phyloP scores from a whole-genome alignment of 768 basidiomycete species.

The Hericium coralloides region DNA sequence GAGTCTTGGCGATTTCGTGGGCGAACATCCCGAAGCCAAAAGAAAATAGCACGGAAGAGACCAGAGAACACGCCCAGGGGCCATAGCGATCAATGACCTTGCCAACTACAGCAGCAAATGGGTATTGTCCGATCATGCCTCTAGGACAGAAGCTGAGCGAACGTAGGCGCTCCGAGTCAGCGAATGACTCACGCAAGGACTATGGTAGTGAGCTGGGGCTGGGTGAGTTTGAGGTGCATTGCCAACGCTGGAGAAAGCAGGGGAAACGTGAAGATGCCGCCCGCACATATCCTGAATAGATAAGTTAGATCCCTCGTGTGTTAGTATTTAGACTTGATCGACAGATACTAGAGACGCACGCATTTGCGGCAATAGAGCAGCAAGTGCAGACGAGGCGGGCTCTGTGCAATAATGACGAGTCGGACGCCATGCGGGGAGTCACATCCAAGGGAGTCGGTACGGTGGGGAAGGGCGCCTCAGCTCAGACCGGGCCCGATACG shows the following conservation, averaged over 20 bases:
- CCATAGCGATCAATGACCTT: constrained; percentile 60
- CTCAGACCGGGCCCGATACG: too few species aligned
- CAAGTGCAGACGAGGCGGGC: constrained; percentile 29
- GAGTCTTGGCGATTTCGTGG: constrained; percentile 39
- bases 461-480: too few species aligned
- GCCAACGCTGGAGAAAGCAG: constrained; percentile 59
- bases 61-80: constrained; percentile 56
- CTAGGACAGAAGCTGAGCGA: constrained; percentile 25
- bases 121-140: constrained; percentile 80
- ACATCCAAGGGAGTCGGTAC: too few species aligned
- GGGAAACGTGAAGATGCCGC: constrained; percentile 77
- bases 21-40: constrained; percentile 58
- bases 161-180: too few species aligned
- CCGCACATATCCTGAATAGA: constrained; percentile 54
- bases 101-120: constrained; percentile 61
- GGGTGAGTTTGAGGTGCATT: constrained; percentile 50
- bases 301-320: background rate
- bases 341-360: constrained; percentile 29
- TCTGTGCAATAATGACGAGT: background rate
- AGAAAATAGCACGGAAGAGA: constrained; percentile 49
- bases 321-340: background rate
- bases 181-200: constrained; percentile 52
- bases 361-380: constrained; percentile 52
- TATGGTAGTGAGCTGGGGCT: constrained; percentile 73
- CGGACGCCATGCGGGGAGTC: background rate